Conservation (phyloP, 2,329 filamentous ascomycete species). For the Aspergillus quadrilineatus region DNA sequence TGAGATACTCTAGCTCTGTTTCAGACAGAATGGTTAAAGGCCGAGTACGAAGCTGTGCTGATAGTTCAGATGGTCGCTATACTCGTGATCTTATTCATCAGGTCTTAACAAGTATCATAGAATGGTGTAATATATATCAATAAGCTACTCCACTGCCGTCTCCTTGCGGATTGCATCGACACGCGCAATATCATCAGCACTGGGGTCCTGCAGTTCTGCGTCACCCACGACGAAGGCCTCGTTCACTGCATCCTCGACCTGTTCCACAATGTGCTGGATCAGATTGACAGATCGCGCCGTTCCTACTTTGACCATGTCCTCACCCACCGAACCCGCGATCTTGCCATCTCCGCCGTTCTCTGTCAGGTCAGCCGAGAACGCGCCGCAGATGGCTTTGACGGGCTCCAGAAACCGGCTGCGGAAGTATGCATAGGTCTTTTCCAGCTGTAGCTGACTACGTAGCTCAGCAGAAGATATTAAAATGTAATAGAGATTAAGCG, state of each 20-base stretch:
- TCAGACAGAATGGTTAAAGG: no score
- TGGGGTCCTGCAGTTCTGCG: conserved; percentile 28
- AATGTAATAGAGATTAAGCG: conserved; percentile 60
- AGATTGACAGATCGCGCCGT: conserved; percentile 38
- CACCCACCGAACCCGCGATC: conserved; percentile 35
- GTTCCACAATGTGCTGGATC: conserved; percentile 32
- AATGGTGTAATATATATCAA: background rate
- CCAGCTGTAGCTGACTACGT: conserved; percentile 48
- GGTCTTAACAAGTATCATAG: background rate
- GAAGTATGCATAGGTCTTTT: conserved; percentile 35
- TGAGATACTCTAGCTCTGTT: background rate
- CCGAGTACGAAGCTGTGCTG: no score
- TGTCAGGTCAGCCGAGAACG: conserved; percentile 33
- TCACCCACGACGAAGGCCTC: conserved; percentile 32
- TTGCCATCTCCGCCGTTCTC: conserved; percentile 39
- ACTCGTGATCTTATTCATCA: no score
- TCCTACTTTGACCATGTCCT: conserved; percentile 34
- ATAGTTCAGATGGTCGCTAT: no score
- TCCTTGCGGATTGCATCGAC: conserved; percentile 30
- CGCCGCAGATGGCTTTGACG: conserved; percentile 32
- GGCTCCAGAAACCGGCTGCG: conserved; percentile 33
- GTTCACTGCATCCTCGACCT: conserved; percentile 34
- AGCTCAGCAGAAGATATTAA: conserved; percentile 52
- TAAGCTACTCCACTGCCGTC: conserved; percentile 12
- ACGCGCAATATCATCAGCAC: conserved; percentile 29